Percentiles rank a stretch among this genome's conserved stretches.
These are phyloP conservation scores for Stromatinia cepivora DNA, from an alignment of 2,329 filamentous ascomycete genomes.

Conservation along the genomic window DNA sequence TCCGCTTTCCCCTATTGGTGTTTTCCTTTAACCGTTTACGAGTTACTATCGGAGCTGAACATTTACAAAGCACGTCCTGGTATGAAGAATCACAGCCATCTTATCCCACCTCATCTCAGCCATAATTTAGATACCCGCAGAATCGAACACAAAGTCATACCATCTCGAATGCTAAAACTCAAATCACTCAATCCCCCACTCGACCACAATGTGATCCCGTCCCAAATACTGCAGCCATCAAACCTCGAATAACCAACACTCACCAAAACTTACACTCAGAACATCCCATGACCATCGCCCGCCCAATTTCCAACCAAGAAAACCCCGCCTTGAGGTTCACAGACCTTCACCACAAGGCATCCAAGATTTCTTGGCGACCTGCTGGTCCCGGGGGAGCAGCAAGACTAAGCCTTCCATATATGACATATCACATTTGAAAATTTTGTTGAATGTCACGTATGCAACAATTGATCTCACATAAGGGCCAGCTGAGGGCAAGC, in stretches of 20 bases:
- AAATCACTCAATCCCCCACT: background rate
- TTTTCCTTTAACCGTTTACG: background rate
- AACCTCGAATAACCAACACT: background rate
- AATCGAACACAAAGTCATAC: background rate
- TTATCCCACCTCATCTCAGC: background rate
- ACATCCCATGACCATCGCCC: background rate
- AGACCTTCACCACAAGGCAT: background rate
- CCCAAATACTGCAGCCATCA: background rate
- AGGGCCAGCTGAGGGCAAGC: background rate
- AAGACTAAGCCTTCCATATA: background rate
- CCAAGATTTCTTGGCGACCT: slow-evolving; percentile 8
- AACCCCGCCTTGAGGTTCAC: background rate
- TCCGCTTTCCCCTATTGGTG: slow-evolving; percentile 3
- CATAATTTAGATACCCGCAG: background rate
- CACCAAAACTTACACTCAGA: background rate
- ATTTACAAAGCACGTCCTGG: background rate
- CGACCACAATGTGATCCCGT: background rate
- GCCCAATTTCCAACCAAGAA: background rate
- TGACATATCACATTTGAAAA: slow-evolving; percentile 1
- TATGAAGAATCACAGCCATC: background rate
- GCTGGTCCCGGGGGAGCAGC: background rate
- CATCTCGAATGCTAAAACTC: background rate
- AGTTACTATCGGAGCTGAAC: background rate
- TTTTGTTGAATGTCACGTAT: background rate
- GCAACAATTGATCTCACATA: background rate